Conservation (phyloP, 805 yeast genomes). For the Debaryomyces prosopidis region DNA sequence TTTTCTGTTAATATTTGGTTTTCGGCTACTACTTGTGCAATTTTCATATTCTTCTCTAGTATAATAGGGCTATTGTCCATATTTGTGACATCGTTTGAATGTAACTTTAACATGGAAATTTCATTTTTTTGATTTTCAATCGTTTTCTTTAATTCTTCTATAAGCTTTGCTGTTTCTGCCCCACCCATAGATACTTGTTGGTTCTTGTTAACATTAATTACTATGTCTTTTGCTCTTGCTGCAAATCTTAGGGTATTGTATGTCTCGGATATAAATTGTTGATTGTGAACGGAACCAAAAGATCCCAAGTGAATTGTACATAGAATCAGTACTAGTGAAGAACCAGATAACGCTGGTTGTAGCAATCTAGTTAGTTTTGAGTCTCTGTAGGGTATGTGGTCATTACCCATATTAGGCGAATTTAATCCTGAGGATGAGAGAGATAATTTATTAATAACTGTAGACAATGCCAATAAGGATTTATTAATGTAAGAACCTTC, state of each 20-base stretch:
- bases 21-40: slow-evolving; percentile 52
- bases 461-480: slow-evolving; percentile 84
- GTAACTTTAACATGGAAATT: slow-evolving; percentile 37
- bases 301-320: slow-evolving; percentile 80
- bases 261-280: slow-evolving; percentile 69
- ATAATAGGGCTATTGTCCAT: neutral
- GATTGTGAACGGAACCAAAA: slow-evolving; percentile 19
- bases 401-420: slow-evolving; percentile 27
- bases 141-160: slow-evolving; percentile 57
- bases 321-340: slow-evolving; percentile 76
- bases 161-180: slow-evolving; percentile 39
- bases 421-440: slow-evolving; percentile 27
- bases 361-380: slow-evolving; percentile 85
- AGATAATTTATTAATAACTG: slow-evolving; percentile 83
- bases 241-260: slow-evolving; percentile 88
- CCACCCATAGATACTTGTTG: slow-evolving; percentile 38
- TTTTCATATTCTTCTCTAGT: slow-evolving; percentile 10
- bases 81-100: neutral
- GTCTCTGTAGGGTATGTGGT: slow-evolving; percentile 90
- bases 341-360: slow-evolving; percentile 91
- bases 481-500: slow-evolving; percentile 94
- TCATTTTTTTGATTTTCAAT: slow-evolving; percentile 63
- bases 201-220: slow-evolving; percentile 62
- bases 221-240: slow-evolving; percentile 85
- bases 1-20: slow-evolving; percentile 64